phyloP scores from a whole-genome alignment of 495 filamentous ascomycete species.

The Neurospora sp. region DNA sequence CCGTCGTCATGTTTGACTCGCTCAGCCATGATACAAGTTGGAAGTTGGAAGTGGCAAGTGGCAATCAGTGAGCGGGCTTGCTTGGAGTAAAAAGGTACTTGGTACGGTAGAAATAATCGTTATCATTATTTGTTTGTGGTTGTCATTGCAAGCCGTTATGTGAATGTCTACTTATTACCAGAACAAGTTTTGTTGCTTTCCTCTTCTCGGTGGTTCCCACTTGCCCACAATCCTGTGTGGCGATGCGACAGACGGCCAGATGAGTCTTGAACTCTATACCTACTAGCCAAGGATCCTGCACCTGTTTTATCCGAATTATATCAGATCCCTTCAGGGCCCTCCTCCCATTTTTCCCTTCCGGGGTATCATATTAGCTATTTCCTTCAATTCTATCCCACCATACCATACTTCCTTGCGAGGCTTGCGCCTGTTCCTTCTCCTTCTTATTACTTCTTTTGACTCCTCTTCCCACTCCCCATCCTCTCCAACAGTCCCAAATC shows the following conservation, averaged over 20 bases:
- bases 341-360: background rate
- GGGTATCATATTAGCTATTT: background rate
- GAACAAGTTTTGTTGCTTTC: conserved; percentile 10
- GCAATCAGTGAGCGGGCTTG: background rate
- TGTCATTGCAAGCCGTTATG: background rate
- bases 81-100: too few species aligned
- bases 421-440: background rate
- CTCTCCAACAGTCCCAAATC: conserved; percentile 34
- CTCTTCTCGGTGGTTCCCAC: background rate
- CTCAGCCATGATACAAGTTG: too few species aligned
- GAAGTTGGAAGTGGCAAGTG: background rate
- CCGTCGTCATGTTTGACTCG: too few species aligned
- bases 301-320: background rate
- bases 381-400: background rate
- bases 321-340: background rate
- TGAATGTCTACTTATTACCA: conserved; percentile 8
- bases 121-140: background rate
- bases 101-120: background rate
- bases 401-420: background rate
- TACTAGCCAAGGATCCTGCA: background rate
- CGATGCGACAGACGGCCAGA: background rate
- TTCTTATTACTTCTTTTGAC: conserved; percentile 1
- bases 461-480: conserved; percentile 21
- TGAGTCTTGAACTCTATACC: background rate
- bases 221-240: background rate